Conservation (phyloP, 2,329 filamentous ascomycete genomes). For the Calonectria pauciramosa region DNA sequence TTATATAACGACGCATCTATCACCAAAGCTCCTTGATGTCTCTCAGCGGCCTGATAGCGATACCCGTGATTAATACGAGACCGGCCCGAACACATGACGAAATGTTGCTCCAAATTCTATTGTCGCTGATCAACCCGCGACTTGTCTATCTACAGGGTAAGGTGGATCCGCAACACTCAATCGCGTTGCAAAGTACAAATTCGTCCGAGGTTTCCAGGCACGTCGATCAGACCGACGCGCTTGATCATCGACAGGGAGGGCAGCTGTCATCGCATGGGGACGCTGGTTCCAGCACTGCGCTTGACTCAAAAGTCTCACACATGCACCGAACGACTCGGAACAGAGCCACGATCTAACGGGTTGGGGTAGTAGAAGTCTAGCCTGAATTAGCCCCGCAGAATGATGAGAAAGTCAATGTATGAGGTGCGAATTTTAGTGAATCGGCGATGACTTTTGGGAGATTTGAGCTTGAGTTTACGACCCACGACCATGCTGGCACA, state of each 20-base stretch:
- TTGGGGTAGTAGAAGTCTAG: background rate
- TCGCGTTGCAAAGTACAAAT: background rate
- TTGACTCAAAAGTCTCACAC: conserved; percentile 5
- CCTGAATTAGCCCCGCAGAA: background rate
- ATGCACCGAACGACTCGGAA: background rate
- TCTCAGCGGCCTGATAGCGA: background rate
- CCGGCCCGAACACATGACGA: background rate
- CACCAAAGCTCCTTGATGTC: too few relatives aligned
- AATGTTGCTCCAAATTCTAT: background rate
- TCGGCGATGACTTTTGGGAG: background rate
- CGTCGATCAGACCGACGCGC: background rate
- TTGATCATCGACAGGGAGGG: conserved; percentile 1
- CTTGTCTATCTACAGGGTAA: background rate
- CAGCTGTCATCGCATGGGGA: background rate
- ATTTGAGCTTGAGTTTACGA: background rate
- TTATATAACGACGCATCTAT: too few relatives aligned
- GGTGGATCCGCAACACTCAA: background rate
- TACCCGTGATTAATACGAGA: background rate
- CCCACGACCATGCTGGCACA: background rate
- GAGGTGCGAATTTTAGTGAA: background rate
- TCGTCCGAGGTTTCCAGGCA: background rate
- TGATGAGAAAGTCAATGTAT: background rate
- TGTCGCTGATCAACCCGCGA: background rate
- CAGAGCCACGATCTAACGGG: background rate
- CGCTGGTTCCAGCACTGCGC: background rate